Conservation (phyloP, 140 eudicot species). For the Erigeron philadelphicus region DNA sequence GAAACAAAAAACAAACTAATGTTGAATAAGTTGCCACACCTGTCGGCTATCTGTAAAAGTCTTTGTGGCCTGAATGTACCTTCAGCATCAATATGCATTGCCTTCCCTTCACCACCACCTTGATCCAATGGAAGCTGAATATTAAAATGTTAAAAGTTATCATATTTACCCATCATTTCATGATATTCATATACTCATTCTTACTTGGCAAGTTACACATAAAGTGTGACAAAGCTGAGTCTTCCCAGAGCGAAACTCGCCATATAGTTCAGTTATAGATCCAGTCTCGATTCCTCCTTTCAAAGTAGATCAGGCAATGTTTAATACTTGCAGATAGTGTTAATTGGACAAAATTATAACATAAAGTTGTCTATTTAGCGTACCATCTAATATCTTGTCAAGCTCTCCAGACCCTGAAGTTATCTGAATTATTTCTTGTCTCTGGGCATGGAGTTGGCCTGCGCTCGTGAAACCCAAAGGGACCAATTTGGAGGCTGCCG, state of each 20-base stretch:
- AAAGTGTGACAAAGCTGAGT: constrained; percentile 94
- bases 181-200: not conserved
- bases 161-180: not conserved
- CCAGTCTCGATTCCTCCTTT: constrained; percentile 93
- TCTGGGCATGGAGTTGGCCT: constrained; percentile 74
- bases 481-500: constrained; percentile 78
- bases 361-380: not conserved
- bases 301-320: not conserved
- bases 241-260: constrained; percentile 92
- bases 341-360: not conserved
- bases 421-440: constrained; percentile 86
- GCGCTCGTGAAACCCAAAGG: constrained; percentile 99
- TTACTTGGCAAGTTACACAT: constrained; percentile 91
- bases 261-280: constrained; percentile 83
- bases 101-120: constrained; percentile 99
- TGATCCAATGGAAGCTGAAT: constrained; percentile 86
- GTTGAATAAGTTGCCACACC: constrained; percentile 29
- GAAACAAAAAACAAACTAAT: not conserved
- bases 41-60: constrained; percentile 86
- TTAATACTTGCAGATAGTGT: not conserved
- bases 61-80: constrained; percentile 99
- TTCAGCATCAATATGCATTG: constrained; percentile 96
- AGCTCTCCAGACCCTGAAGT: constrained; percentile 89
- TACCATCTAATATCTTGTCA: constrained; percentile 86
- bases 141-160: not conserved